phyloP scores from a whole-genome alignment of 164 flowering plant species.

The Tetrastigma voinierianum region DNA sequence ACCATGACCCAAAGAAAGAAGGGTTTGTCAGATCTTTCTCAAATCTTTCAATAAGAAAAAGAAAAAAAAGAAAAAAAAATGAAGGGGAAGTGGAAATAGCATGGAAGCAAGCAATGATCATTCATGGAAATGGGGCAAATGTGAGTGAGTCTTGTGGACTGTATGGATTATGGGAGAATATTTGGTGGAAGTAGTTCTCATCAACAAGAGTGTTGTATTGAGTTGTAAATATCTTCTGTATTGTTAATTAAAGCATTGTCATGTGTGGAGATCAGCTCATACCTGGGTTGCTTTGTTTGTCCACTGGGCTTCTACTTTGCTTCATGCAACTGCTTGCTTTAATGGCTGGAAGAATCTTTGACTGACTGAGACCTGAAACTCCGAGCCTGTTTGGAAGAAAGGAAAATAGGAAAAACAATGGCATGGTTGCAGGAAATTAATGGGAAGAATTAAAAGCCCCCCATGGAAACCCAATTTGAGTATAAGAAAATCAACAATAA shows the following conservation, averaged over 20 bases:
- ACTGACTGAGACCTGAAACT: conserved; percentile 1
- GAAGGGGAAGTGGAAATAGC: conserved; percentile 1
- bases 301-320: neutral
- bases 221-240: conserved; percentile 1
- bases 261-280: conserved; percentile 13
- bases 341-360: conserved; percentile 4
- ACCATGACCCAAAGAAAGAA: conserved; percentile 22
- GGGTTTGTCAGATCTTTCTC: conserved; percentile 44
- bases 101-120: conserved; percentile 31
- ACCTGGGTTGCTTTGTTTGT: conserved; percentile 10
- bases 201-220: neutral
- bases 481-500: no score
- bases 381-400: neutral
- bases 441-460: neutral
- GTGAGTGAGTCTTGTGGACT: neutral
- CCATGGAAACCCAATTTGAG: neutral
- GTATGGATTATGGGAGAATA: conserved; percentile 7
- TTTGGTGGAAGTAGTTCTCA: conserved; percentile 14
- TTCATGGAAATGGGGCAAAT: conserved; percentile 23
- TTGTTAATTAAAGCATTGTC: neutral
- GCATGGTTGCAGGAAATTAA: no score
- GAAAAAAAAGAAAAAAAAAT: conserved; percentile 8
- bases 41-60: conserved; percentile 20
- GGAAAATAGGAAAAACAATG: no score
- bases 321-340: conserved; percentile 5